A percentile compares a stretch with the other conserved stretches of the same genome.
Conservation (phyloP, 164 flowering plant genomes). For the Dillenia turbinata region DNA sequence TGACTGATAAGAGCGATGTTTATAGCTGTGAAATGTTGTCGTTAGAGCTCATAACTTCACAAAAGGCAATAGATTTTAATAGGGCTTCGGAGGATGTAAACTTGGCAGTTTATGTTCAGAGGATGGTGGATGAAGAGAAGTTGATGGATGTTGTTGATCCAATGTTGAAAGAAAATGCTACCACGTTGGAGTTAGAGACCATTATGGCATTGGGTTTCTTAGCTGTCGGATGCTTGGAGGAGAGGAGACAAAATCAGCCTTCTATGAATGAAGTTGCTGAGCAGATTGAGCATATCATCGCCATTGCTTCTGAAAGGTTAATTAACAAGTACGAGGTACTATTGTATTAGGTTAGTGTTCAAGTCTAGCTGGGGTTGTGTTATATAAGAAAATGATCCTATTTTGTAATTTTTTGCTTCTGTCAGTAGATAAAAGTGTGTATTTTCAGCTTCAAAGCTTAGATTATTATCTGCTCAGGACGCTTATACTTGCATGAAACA, state of each 20-base stretch:
- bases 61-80: slow-evolving; percentile 50
- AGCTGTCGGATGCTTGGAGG: slow-evolving; percentile 53
- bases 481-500: too few relatives aligned
- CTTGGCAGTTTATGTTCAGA: slow-evolving; percentile 41
- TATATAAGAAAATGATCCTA: too few relatives aligned
- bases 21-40: slow-evolving; percentile 61
- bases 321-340: too few relatives aligned
- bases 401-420: too few relatives aligned
- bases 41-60: slow-evolving; percentile 49
- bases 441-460: too few relatives aligned
- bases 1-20: slow-evolving; percentile 68
- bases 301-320: slow-evolving; percentile 23
- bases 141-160: slow-evolving; percentile 43
- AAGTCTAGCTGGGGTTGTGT: too few relatives aligned
- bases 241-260: slow-evolving; percentile 48
- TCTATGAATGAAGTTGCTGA: slow-evolving; percentile 53
- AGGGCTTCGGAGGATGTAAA: slow-evolving; percentile 45
- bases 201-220: slow-evolving; percentile 52
- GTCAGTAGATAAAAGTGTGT: too few relatives aligned
- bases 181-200: slow-evolving; percentile 37
- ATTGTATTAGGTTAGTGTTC: too few relatives aligned
- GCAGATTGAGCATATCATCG: slow-evolving; percentile 54
- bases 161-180: slow-evolving; percentile 29
- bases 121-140: slow-evolving; percentile 40
- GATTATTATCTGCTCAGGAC: too few relatives aligned